Percentiles rank a stretch among this genome's conserved stretches.
phyloP scores from a whole-genome alignment of 163 green algal genomes.

The Scenedesmus sp. region DNA sequence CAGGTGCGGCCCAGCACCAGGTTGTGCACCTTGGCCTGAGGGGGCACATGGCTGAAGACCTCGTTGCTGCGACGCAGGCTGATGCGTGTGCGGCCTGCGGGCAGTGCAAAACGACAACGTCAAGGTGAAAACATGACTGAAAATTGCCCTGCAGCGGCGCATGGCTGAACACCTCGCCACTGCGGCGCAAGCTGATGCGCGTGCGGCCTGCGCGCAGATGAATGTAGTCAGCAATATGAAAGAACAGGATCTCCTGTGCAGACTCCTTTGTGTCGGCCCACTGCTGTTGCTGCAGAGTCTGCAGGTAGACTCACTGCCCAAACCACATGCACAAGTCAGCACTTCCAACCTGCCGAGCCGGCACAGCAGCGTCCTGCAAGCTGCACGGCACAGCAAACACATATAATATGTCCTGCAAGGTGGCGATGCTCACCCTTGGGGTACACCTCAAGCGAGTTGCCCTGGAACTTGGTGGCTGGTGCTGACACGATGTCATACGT shows the following conservation, averaged over 20 bases:
- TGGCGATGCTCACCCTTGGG: conserved; percentile 74
- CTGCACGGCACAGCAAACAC: not conserved
- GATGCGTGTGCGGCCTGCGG: conserved; percentile 87
- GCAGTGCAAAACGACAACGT: not conserved
- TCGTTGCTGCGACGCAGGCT: conserved; percentile 83
- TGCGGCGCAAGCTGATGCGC: conserved; percentile 84
- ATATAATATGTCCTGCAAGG: not conserved
- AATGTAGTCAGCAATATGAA: no score
- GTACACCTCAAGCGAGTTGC: conserved; percentile 97
- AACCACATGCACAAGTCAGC: no score
- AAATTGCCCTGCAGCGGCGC: conserved; percentile 89
- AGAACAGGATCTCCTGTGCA: no score
- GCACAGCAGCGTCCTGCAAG: not conserved
- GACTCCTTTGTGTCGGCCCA: not conserved
- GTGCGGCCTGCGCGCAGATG: not conserved
- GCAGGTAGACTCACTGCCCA: not conserved
- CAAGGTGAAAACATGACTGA: no score
- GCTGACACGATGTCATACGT: conserved; percentile 96
- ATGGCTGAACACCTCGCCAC: conserved; percentile 88
- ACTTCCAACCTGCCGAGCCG: no score
- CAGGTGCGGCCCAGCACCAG: conserved; percentile 89
- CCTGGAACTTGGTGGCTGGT: conserved; percentile 96
- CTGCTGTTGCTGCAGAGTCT: not conserved
- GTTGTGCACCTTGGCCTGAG: conserved; percentile 94
- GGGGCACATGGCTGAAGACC: conserved; percentile 90